phyloP scores from a whole-genome alignment of 176 grass and related monocot species.

The Secale cereale region DNA sequence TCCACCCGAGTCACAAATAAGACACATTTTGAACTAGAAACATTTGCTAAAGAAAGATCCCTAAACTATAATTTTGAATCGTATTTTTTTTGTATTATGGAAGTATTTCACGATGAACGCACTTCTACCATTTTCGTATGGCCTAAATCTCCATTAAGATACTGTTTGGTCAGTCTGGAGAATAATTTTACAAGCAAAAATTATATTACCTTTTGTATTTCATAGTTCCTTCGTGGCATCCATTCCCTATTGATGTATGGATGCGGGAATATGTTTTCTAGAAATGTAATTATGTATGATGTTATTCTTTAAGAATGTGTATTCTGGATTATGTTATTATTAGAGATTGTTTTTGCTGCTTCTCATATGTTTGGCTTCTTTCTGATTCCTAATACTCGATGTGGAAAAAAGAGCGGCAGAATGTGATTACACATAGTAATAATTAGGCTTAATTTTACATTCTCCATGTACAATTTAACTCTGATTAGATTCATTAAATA shows the following conservation, averaged over 20 bases:
- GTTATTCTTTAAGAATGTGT: background rate
- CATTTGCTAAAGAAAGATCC: background rate
- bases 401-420: background rate
- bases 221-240: background rate
- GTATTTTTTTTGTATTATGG: background rate
- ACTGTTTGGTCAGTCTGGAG: background rate
- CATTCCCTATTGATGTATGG: background rate
- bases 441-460: background rate
- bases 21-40: background rate
- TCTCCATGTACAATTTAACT: background rate
- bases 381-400: background rate
- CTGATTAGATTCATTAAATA: background rate
- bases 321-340: background rate
- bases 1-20: background rate
- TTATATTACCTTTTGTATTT: background rate
- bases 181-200: background rate
- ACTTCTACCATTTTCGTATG: background rate
- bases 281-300: background rate
- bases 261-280: background rate
- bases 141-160: background rate
- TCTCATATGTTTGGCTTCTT: background rate
- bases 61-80: background rate
- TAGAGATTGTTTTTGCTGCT: background rate
- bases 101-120: background rate
- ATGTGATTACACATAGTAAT: background rate